Conservation (phyloP, 2,329 filamentous ascomycete species). For the Cordyceps tenuipes region DNA sequence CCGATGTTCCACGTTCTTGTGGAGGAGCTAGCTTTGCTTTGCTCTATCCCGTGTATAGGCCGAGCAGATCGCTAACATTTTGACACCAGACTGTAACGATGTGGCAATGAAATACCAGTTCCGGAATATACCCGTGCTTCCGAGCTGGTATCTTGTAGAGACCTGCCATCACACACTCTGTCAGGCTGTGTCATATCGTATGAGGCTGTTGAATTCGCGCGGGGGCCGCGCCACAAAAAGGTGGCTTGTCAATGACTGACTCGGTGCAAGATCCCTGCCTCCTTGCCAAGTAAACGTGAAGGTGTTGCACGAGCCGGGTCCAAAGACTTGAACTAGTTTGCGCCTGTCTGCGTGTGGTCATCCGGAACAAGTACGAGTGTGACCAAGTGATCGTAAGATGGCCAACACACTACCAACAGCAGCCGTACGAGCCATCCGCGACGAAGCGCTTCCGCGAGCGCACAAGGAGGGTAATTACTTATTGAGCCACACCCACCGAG, state of each 20-base stretch:
- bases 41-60: neutral
- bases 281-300: neutral
- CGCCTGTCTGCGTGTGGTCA: neutral
- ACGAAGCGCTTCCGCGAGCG: neutral
- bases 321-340: neutral
- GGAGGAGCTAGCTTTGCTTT: neutral
- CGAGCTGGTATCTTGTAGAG: neutral
- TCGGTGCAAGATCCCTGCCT: neutral
- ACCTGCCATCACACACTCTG: neutral
- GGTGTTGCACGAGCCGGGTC: neutral
- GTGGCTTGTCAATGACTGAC: slow-evolving; percentile 7
- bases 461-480: neutral
- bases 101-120: neutral
- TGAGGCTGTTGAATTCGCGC: neutral
- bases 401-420: neutral
- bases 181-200: neutral
- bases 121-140: neutral
- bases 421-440: neutral
- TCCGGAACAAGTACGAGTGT: neutral
- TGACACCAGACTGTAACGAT: neutral
- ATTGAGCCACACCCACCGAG: neutral
- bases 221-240: slow-evolving; percentile 5
- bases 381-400: neutral
- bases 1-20: neutral
- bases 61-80: neutral